phyloP scores from a whole-genome alignment of 345 rosid species.

The Cardiospermum halicacabum region DNA sequence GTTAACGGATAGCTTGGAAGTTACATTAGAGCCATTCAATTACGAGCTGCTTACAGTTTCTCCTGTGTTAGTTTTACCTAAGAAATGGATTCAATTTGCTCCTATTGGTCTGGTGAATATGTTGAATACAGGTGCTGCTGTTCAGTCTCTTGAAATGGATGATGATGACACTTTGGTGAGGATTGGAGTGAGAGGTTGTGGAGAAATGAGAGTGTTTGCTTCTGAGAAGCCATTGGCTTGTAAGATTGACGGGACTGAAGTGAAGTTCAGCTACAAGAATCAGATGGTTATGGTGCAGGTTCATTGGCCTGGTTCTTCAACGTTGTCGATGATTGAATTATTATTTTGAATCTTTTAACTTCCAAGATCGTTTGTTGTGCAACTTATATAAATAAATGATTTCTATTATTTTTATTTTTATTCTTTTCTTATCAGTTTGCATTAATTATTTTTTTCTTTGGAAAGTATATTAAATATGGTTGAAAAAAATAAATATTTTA shows the following conservation, averaged over 20 bases:
- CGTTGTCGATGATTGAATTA: constrained; percentile 16
- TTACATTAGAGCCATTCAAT: constrained; percentile 19
- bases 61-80: constrained; percentile 15
- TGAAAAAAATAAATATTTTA: too few species aligned
- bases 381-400: too few species aligned
- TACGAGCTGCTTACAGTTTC: constrained; percentile 28
- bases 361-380: too few species aligned
- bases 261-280: constrained; percentile 7
- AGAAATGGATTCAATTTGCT: constrained; percentile 18
- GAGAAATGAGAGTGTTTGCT: constrained; percentile 23
- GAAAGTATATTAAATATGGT: too few species aligned
- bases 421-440: too few species aligned
- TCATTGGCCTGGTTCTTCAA: constrained; percentile 30
- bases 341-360: not conserved
- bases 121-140: constrained; percentile 28
- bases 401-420: too few species aligned
- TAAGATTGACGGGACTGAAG: constrained; percentile 8
- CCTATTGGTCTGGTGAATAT: constrained; percentile 28
- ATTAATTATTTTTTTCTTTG: too few species aligned
- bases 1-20: constrained; percentile 11
- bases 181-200: constrained; percentile 20
- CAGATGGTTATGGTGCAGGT: constrained; percentile 19
- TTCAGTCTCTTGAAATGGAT: constrained; percentile 13
- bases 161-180: constrained; percentile 9
- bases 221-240: constrained; percentile 21